Evolutionary conservation across 192 early-diverging fungal genomes (phyloP), one percentile per base, ranked within the genome.

Genomic region (Paraglomus brasilianum): DNA sequence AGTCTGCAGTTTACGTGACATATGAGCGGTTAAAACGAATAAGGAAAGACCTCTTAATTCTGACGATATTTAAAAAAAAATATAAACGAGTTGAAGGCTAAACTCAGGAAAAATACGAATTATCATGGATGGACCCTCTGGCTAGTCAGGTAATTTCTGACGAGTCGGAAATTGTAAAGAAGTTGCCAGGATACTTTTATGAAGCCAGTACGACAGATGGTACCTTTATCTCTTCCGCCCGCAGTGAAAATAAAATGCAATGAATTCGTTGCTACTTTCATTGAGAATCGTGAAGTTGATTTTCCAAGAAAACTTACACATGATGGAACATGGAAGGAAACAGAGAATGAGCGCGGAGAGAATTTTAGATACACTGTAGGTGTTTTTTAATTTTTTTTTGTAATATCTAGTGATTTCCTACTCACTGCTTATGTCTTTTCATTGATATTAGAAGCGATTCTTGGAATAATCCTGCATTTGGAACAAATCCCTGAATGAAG

Each of bases 131-230:
- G 41, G 30, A 58, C 24, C 36, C 56, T 39, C 36, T 58, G 22
- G 56, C 56, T 40, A 58, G 30, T 58, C 56, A 58, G 17, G 56
- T 58, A 36, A 58, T 58, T 58, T 40, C 38, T 58, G 56, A 58
- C 39, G 5, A 58, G 10, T 58, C 56, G 15, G 11, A 30, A 30
- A 8, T 57, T 8, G 55, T 57, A 38, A 22, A 57, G 5, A 5
- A 57, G 24, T 57, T 57, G 24, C 43, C 43, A 19, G 15, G 39
- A 62, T 17, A 5, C 55, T 5, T 57, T 57, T 57, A 57, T 30
- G 55, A 30, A 57, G 40, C 55, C 55, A 8, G 24, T 5, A 57
- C 55, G 55, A 4, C 10, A 24, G 13, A 57, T 57, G 55, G 24
- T 30, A 30, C 55, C 55, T n/a, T 8, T 8, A 24, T 4, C 55